Evolutionary conservation across 2,329 filamentous ascomycete species (phyloP), one percentile per base, ranked within the genome.

Genomic region (Diaporthe longicolla): DNA sequence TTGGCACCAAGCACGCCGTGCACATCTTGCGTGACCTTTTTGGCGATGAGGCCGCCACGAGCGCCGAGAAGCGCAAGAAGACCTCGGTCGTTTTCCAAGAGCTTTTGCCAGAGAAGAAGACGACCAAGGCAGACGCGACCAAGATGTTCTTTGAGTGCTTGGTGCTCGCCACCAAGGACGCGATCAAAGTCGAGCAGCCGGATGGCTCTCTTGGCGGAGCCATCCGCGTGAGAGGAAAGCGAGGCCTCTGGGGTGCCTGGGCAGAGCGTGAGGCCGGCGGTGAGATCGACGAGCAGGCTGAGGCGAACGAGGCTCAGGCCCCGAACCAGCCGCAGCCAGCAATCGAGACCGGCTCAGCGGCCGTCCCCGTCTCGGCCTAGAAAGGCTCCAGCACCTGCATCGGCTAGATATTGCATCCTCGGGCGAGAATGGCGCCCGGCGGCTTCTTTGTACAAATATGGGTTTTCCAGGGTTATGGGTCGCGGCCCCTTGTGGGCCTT

Each of bases 101-200:
- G 73, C 89, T 99, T 63, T 89, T 98, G 45, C 97, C 97, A 0
- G 94, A 97, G 83, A 85, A 88, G 77, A 90, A 89, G 75, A 96
- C 96, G 0, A 95, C 90, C 77, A 94, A 94, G 83, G 93, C 93
- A 11, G 97, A 98, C 79, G 97, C 97, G 0, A 99, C 97, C 57
- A 98, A 98, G 88, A 98, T 99, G 95, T 99, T 99, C 86, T 99
- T 99, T 79, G 97, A 99, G 85, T 93, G 97, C 71, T 88, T 99
- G 32, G 97, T 99, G 4, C 89, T 99, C 61, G 97, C 96, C 7
- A 99, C 97, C 55, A 99, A 99, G 85, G 97, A 99, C 82, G 97
- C 97, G 37, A 94, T 99, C 85, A 98, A 98, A 84, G 95, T 98
- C 35, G 96, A 98, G 82, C 97, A 99, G 84, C 89, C 90, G 65